These are phyloP conservation scores for Didymella sp. DNA, from an alignment of 2,329 filamentous ascomycete genomes.

Conservation along the genomic window DNA sequence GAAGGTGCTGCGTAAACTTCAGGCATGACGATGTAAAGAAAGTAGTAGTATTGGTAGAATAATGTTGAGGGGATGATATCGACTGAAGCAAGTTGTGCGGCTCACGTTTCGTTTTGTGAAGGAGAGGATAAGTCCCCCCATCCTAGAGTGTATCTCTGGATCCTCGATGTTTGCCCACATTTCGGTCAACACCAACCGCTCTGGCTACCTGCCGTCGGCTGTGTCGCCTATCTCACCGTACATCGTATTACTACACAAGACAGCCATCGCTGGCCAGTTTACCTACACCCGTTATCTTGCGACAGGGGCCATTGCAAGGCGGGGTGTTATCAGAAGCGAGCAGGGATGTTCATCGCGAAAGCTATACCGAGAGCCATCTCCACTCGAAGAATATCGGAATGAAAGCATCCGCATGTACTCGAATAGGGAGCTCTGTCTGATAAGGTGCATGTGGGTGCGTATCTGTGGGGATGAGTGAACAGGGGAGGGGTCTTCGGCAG, in stretches of 20 bases:
- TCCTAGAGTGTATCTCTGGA: neutral
- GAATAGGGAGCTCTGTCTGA: neutral
- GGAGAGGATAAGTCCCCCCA: neutral
- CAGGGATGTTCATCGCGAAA: neutral
- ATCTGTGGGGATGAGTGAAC: neutral
- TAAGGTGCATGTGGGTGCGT: neutral
- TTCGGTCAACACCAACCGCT: neutral
- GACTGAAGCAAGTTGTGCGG: neutral
- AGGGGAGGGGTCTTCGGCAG: neutral
- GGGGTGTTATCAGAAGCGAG: constrained; percentile 1
- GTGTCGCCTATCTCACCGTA: neutral
- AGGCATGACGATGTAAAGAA: constrained; percentile 24
- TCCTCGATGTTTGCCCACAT: neutral
- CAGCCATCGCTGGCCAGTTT: neutral
- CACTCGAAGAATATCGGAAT: neutral
- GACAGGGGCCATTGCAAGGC: too few relatives aligned
- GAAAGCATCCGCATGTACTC: neutral
- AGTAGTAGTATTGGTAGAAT: neutral
- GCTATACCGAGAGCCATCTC: neutral
- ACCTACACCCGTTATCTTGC: constrained; percentile 1
- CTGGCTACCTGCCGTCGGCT: neutral
- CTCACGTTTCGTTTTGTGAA: neutral
- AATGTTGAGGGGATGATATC: neutral
- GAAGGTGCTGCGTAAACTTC: constrained; percentile 35
- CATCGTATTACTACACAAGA: neutral